Evolutionary conservation across 257 asterid genomes (phyloP), one percentile per base, ranked within the genome.

Genomic region (Cordia subcordata): DNA sequence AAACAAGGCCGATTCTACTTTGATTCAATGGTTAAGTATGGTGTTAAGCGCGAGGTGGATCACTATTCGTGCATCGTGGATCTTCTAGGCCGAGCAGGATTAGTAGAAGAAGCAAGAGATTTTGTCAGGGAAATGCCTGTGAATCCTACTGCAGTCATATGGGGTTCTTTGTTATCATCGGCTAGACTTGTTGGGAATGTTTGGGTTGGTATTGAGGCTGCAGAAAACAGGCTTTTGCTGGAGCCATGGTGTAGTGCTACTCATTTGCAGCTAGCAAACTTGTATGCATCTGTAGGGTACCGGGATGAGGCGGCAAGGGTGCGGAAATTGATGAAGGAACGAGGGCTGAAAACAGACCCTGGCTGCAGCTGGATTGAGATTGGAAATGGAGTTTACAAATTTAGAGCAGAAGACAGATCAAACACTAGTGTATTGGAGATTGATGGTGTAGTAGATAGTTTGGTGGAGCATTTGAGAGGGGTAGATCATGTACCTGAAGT

Each of bases 361-460:
- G 95, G 95, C 17, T 85, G 77, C 47, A 88, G 96, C 68, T 88
- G 96, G 95, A 77, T 88, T 50, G 86, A 85, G 82, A 72, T 81
- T 57, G 76, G 78, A 71, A 88, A 77, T 79, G 78, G 60, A 68
- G 82, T 83, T 61, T 81, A 74, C 50, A 66, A 67, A 67, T 88
- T 90, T 65, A 75, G 84, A 12, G 90, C 81, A 27, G 97, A 87
- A 63, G 96, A 90, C 55, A 77, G 67, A 52, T 81, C 95, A 17
- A 75, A 78, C 61, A 44, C 53, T 32, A 49, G 42, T 44, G 33
- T 49, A 13, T 44, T 33, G 1, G 64, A 68, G 46, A 55, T 72
- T 33, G 53, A 23, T 8, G 10, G 47, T 8, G 4, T 42, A 11
- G 12, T 42, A 42, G 47, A 42, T 42, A 42, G 61, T 42, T 64